Evolutionary conservation across 2,329 filamentous ascomycete species (phyloP).

Genomic region (Arthrobotrys conoides): DNA sequence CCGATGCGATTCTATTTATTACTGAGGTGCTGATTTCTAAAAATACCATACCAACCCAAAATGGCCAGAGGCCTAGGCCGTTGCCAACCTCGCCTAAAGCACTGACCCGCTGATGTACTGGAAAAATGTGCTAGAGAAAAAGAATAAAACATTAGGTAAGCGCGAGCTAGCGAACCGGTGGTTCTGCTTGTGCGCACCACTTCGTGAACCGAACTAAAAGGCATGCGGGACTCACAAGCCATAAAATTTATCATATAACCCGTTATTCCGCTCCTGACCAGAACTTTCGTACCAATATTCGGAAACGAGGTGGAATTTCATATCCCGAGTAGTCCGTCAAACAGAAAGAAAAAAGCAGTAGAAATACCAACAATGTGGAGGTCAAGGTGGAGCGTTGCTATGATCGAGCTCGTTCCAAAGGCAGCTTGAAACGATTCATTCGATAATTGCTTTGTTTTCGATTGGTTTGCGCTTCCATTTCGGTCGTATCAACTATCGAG

Average conservation of each 20-base stretch:
- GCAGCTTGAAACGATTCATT: not conserved
- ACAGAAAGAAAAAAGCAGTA: not conserved
- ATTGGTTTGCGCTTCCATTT: slow-evolving; percentile 4
- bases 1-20: not conserved
- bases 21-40: not conserved
- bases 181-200: not conserved
- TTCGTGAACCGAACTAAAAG: too few species aligned
- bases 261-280: not conserved
- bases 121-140: not conserved
- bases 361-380: not conserved
- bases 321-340: not conserved
- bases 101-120: not conserved
- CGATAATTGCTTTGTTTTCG: not conserved
- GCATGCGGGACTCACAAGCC: slow-evolving; percentile 4
- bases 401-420: not conserved
- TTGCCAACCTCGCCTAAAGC: not conserved
- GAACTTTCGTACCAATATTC: not conserved
- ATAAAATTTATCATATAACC: not conserved
- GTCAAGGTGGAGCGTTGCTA: not conserved
- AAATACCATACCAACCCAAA: not conserved
- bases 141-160: slow-evolving; percentile 10
- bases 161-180: not conserved
- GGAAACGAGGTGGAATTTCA: not conserved
- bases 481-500: slow-evolving; percentile 13
- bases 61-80: not conserved